Base-by-base conservation (phyloP, 2,329 filamentous ascomycete species). In the Neocucurbitaria cava region DNA sequence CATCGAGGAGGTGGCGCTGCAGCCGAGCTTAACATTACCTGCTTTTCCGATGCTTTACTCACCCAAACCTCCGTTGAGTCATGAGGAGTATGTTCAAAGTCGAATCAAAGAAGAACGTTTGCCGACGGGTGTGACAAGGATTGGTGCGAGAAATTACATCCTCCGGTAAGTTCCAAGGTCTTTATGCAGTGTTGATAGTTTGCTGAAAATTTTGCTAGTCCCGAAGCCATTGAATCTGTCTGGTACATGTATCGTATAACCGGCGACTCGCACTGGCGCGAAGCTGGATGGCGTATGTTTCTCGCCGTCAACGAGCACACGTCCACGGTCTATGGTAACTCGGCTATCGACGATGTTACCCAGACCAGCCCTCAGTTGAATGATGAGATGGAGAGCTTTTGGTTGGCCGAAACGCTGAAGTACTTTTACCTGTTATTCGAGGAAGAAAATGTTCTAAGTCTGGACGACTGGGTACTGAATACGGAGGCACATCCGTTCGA, bases 181-280 rank as follows among this genome's bases (percentile, higher is more conserved):
- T 21, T 46, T 9, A 10, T 21, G 11, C 36, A 39, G 9, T 15
- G 17, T 10, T 11, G 10, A 15, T 9, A n/a, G n/a, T 31, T 41
- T 39, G 49, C 47, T 61, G 52, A 62, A 11, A 9, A 11, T 7
- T 21, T 17, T 3, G 6, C 8, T 46, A 74, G 76, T 7, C 90
- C 90, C 18, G 90, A 94, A 76, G 90, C 90, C 2, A 91, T 94
- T 49, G 90, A 94, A 77, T 89, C 87, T 13, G 85, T 95, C 4
- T 94, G 91, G 73, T 84, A 91, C 69, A 85, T 94, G 80, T 91
- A 89, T 72, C 85, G 89, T 52, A 80, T 91, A 54, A 92, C 89
- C 0, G 89, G 89, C 23, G 85, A 90, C 59, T 62, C 79, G 1
- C 77, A 80, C 44, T 89, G 87, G 82, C 85, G 85, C 68, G 83